A percentile compares a stretch with the other conserved stretches of the same genome.
Evolutionary conservation across 306 rosid genomes (phyloP).

Genomic region (Psophocarpus tetragonolobus): DNA sequence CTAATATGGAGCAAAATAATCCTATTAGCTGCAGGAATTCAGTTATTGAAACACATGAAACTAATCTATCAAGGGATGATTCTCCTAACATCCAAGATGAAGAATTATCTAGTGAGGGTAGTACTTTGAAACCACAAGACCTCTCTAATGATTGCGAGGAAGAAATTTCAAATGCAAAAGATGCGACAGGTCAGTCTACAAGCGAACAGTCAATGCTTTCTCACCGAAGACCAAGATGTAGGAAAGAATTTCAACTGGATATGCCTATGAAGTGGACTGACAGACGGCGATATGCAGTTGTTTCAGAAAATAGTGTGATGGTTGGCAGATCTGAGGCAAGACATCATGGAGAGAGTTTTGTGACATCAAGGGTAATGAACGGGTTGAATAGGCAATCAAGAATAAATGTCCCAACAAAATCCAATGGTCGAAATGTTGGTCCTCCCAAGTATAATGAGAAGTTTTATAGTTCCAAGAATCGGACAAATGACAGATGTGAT

Average conservation of each 20-base stretch:
- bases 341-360: conserved; percentile 62
- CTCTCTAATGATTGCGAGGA: conserved; percentile 58
- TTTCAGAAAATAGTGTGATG: conserved; percentile 56
- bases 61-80: conserved; percentile 51
- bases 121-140: conserved; percentile 46
- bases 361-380: conserved; percentile 54
- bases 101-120: conserved; percentile 47
- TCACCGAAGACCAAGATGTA: conserved; percentile 55
- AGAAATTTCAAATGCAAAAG: conserved; percentile 50
- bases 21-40: conserved; percentile 49
- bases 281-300: conserved; percentile 56
- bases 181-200: conserved; percentile 51
- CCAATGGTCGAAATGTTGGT: conserved; percentile 68
- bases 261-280: conserved; percentile 78
- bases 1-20: conserved; percentile 62
- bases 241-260: conserved; percentile 71
- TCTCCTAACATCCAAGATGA: conserved; percentile 60
- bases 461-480: conserved; percentile 58
- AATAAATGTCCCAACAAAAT: conserved; percentile 55
- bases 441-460: conserved; percentile 63
- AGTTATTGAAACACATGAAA: conserved; percentile 56
- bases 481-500: conserved; percentile 65
- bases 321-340: conserved; percentile 60
- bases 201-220: conserved; percentile 65
- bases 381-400: conserved; percentile 59